Conservation (phyloP, 805 yeast genomes). For the Starmera quercuum region DNA sequence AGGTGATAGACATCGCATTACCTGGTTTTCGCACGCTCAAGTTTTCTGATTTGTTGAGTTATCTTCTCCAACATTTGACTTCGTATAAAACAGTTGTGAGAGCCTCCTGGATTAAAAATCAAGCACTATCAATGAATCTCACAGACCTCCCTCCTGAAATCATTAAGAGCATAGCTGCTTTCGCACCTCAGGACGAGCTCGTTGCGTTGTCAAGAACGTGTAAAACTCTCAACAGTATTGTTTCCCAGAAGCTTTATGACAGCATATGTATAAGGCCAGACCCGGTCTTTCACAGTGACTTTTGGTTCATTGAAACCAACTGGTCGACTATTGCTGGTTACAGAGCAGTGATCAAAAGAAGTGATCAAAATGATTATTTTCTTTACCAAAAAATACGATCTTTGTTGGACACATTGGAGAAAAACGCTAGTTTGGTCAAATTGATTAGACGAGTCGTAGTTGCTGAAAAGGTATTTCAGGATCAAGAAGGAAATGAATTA, state of each 20-base stretch:
- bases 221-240: conserved; percentile 22
- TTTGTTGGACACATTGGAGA: conserved; percentile 27
- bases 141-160: background rate
- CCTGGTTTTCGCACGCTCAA: background rate
- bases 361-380: conserved; percentile 28
- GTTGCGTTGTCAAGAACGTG: conserved; percentile 24
- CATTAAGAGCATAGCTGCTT: conserved; percentile 12
- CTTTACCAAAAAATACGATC: conserved; percentile 31
- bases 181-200: conserved; percentile 33
- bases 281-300: conserved; percentile 21
- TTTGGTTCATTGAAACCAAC: conserved; percentile 26
- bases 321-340: conserved; percentile 33
- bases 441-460: conserved; percentile 28
- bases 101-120: too few species aligned
- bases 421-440: conserved; percentile 26
- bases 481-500: conserved; percentile 14
- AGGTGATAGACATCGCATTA: background rate
- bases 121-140: too few species aligned
- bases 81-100: too few species aligned
- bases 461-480: conserved; percentile 22
- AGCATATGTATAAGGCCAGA: conserved; percentile 27
- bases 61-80: too few species aligned
- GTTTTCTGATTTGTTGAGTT: too few species aligned
- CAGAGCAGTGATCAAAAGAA: conserved; percentile 24
- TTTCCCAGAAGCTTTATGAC: conserved; percentile 27